Evolutionary conservation across 2,329 filamentous ascomycete species (phyloP), one percentile per base, ranked within the genome.

Genomic region (Hypoxylon sp.): DNA sequence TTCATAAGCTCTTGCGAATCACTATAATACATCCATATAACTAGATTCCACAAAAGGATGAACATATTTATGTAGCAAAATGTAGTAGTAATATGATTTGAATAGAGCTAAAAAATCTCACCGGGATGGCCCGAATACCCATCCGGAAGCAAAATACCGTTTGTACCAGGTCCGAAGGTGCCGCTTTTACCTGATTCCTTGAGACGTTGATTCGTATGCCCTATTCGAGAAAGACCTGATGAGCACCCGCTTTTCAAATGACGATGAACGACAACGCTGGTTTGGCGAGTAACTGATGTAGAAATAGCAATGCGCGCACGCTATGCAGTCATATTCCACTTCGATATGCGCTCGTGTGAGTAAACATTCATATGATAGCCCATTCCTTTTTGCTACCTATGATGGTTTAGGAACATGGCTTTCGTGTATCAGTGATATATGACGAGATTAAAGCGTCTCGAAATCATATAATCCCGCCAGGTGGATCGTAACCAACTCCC

Each of bases 381-480:
- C 51, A 48, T 23, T 52, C 51, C 4, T 30, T 61, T 53, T 63
- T 45, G 56, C 60, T 59, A 51, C 30, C 48, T 41, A 32, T 61
- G 12, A 46, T 27, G 53, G 29, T 56, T 55, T 46, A 16, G 32
- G 62, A 61, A 60, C 50, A 54, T 30, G 51, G 34, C 19, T 54
- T 39, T 60, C 45, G 47, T 56, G 60, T 53, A 66, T 39, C 5
- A 21, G 39, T 46, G 21, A 60, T 46, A 37, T 39, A 30, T 52
- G 23, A 23, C 37, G 32, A 37, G 16, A 12, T 25, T 25, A 41
- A 47, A n/a, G 12, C 29, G 32, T 14, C 23, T 32, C 34, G 5
- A 19, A 32, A 63, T 77, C 67, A 88, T 75, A 88, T 88, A 70
- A 88, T 88, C 45, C 86, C 86, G 41, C 86, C 86, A 1, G 86